Evolutionary conservation across 768 basidiomycete genomes (phyloP).

Genomic region (Lactarius pseudohatsudake): DNA sequence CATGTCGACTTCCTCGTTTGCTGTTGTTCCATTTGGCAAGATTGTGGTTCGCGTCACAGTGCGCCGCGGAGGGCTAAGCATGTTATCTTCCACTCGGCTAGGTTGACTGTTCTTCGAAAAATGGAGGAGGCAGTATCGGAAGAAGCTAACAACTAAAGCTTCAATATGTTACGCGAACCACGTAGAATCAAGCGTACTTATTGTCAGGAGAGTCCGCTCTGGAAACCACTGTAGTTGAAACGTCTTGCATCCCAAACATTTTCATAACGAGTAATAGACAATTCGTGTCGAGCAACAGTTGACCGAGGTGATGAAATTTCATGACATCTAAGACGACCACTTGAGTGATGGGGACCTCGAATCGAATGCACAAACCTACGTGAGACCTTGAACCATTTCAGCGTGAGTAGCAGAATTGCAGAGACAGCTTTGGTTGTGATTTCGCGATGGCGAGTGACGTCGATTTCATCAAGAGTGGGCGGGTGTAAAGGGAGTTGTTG

Average conservation of each 20-base stretch:
- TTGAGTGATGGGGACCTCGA: constrained; percentile 4
- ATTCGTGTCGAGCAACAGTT: constrained; percentile 92
- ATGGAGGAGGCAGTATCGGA: constrained; percentile 85
- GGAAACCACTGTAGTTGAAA: constrained; percentile 77
- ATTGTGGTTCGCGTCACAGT: constrained; percentile 53
- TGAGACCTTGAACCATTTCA: constrained; percentile 99
- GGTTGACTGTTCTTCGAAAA: constrained; percentile 67
- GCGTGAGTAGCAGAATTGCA: constrained; percentile 81
- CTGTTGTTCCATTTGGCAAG: constrained; percentile 71
- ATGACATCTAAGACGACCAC: constrained; percentile 72
- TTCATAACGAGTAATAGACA: constrained; percentile 91
- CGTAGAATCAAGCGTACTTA: constrained; percentile 51
- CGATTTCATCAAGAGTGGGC: constrained; percentile 85
- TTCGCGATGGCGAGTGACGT: constrained; percentile 92
- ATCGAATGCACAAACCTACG: constrained; percentile 54
- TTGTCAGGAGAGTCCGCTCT: constrained; percentile 86
- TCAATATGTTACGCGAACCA: constrained; percentile 9
- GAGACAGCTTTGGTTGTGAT: constrained; percentile 97
- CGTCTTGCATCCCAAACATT: constrained; percentile 98
- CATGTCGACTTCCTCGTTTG: constrained; percentile 88
- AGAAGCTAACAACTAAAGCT: constrained; percentile 57
- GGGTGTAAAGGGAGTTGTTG: constrained; percentile 58
- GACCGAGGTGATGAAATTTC: constrained; percentile 99
- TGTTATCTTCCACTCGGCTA: constrained; percentile 61
- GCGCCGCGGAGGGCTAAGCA: constrained; percentile 60